Conservation (phyloP, 2,329 filamentous ascomycete species). For the Neofusicoccum cordaticola region DNA sequence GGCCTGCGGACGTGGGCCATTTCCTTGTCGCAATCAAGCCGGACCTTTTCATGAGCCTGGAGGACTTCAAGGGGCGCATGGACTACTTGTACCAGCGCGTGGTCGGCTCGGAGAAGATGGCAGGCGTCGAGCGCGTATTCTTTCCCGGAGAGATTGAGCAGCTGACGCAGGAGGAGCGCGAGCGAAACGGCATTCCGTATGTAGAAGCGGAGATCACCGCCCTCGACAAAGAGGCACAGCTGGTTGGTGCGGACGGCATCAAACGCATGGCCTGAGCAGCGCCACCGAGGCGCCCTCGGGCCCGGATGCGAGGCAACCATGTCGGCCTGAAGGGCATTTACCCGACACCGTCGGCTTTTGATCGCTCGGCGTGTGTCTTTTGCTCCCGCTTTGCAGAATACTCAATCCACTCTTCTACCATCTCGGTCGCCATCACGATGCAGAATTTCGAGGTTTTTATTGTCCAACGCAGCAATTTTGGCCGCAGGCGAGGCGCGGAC, state of each 20-base stretch:
- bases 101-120: slow-evolving; percentile 51
- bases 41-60: slow-evolving; percentile 68
- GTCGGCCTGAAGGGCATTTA: neutral
- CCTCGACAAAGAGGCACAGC: slow-evolving; percentile 51
- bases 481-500: neutral
- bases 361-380: neutral
- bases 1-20: slow-evolving; percentile 69
- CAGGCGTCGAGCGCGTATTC: slow-evolving; percentile 54
- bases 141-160: slow-evolving; percentile 59
- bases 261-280: slow-evolving; percentile 15
- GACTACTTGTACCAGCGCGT: slow-evolving; percentile 58
- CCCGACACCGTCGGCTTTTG: neutral
- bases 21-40: slow-evolving; percentile 72
- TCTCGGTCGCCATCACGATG: neutral
- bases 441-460: neutral
- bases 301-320: neutral
- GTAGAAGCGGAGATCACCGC: slow-evolving; percentile 47
- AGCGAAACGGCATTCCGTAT: slow-evolving; percentile 48
- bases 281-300: neutral
- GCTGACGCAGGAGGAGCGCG: slow-evolving; percentile 43
- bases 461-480: neutral
- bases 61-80: slow-evolving; percentile 66
- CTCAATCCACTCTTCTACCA: neutral
- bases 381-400: neutral
- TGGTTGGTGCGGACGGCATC: slow-evolving; percentile 36